These are phyloP conservation scores for Linanthus parryae DNA, from an alignment of 148 eudicot genomes.

Conservation along the genomic window DNA sequence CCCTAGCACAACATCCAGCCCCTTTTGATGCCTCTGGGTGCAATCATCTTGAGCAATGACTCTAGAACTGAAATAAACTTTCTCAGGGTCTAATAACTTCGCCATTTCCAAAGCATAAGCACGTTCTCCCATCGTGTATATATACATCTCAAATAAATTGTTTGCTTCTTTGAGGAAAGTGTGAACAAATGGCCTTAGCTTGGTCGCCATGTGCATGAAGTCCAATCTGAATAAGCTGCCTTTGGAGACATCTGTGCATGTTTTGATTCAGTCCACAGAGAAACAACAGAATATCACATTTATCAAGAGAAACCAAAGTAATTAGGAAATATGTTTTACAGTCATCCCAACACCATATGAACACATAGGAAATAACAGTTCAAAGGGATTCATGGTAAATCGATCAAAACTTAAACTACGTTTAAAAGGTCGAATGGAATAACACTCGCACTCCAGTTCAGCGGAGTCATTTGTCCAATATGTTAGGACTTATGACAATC, in stretches of 20 bases:
- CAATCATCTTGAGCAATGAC: slow-evolving; percentile 82
- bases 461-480: no score
- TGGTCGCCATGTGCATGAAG: slow-evolving; percentile 79
- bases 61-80: slow-evolving; percentile 25
- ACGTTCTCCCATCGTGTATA: slow-evolving; percentile 94
- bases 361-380: background rate
- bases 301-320: background rate
- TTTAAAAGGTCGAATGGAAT: no score
- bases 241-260: slow-evolving; percentile 46
- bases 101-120: slow-evolving; percentile 86
- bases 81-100: slow-evolving; percentile 58
- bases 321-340: background rate
- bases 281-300: background rate
- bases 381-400: background rate
- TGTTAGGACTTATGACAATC: no score
- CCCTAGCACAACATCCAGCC: slow-evolving; percentile 86
- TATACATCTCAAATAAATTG: slow-evolving; percentile 83
- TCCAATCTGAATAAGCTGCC: slow-evolving; percentile 66
- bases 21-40: slow-evolving; percentile 77
- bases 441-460: no score
- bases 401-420: no score
- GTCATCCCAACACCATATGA: background rate
- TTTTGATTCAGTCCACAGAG: background rate
- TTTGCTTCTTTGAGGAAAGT: slow-evolving; percentile 76
- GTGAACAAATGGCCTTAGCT: slow-evolving; percentile 87